Conservation (phyloP, 331 rosid species). For the Quercus tomentella region DNA sequence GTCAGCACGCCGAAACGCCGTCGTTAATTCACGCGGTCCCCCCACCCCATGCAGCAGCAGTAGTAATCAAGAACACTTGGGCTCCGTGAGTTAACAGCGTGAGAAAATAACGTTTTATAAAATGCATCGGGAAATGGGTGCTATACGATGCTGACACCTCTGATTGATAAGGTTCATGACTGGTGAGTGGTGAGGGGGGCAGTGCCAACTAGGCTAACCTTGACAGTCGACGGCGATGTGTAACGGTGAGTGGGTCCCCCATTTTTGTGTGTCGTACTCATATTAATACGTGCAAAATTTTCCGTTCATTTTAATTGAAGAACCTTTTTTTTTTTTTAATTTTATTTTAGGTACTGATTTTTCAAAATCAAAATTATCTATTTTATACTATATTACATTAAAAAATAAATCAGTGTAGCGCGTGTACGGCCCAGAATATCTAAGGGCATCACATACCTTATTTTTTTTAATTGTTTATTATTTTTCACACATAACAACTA, state of each 20-base stretch:
- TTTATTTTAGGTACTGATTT: too few relatives aligned
- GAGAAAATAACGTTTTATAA: background rate
- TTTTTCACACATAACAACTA: fast-evolving
- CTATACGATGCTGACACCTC: background rate
- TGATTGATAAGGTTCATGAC: background rate
- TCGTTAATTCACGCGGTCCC: constrained; percentile 3
- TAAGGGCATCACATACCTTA: fast-evolving
- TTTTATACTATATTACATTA: too few relatives aligned
- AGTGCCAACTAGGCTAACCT: background rate
- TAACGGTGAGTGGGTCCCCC: constrained; percentile 27
- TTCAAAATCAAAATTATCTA: too few relatives aligned
- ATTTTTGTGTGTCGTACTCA: too few relatives aligned
- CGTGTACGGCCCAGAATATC: fast-evolving
- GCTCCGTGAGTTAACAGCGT: background rate
- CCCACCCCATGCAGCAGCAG: background rate
- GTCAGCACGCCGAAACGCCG: constrained; percentile 17
- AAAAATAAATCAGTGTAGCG: too few relatives aligned
- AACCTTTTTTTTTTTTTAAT: too few relatives aligned
- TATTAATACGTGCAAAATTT: too few relatives aligned
- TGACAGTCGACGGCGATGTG: constrained; percentile 26
- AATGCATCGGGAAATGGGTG: background rate
- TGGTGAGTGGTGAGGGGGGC: background rate
- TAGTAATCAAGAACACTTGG: background rate
- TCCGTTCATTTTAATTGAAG: fast-evolving
- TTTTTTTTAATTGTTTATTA: too few relatives aligned